Percentiles rank a stretch among this genome's conserved stretches.
These are phyloP conservation scores for Sonneratia caseolaris DNA, from an alignment of 345 rosid genomes.

Conservation along the genomic window DNA sequence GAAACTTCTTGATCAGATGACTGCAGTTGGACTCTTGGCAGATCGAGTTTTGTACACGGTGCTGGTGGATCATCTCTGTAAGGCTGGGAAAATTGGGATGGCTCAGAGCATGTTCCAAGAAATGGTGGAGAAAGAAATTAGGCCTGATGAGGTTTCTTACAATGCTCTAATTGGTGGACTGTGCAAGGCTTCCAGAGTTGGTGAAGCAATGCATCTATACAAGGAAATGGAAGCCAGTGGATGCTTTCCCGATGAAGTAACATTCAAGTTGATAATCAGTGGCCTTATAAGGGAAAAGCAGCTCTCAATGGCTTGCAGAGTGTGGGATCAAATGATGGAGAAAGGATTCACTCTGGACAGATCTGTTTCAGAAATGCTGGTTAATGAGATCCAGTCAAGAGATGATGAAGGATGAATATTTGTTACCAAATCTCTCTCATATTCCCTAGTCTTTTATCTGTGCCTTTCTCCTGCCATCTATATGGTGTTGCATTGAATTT, in stretches of 20 bases:
- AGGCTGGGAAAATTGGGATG: constrained; percentile 55
- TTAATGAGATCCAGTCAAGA: constrained; percentile 35
- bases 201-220: constrained; percentile 52
- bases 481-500: not conserved
- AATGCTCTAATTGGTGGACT: constrained; percentile 76
- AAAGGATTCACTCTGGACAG: constrained; percentile 86
- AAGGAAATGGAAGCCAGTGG: constrained; percentile 64
- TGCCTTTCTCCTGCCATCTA: not conserved
- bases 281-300: constrained; percentile 63
- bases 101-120: constrained; percentile 55
- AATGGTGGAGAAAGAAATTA: constrained; percentile 62
- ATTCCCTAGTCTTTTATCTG: constrained; percentile 3
- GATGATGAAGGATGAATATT: constrained; percentile 23
- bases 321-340: constrained; percentile 99
- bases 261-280: constrained; percentile 73
- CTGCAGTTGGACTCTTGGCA: constrained; percentile 40
- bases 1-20: constrained; percentile 65
- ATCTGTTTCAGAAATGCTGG: constrained; percentile 53
- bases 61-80: constrained; percentile 70
- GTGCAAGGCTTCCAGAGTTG: constrained; percentile 51
- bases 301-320: constrained; percentile 46
- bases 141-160: constrained; percentile 65
- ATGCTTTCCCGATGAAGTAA: constrained; percentile 63
- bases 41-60: constrained; percentile 73
- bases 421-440: constrained; percentile 3